Conservation (phyloP, 176 grass and related monocot genomes). For the Saccharum spontaneum region DNA sequence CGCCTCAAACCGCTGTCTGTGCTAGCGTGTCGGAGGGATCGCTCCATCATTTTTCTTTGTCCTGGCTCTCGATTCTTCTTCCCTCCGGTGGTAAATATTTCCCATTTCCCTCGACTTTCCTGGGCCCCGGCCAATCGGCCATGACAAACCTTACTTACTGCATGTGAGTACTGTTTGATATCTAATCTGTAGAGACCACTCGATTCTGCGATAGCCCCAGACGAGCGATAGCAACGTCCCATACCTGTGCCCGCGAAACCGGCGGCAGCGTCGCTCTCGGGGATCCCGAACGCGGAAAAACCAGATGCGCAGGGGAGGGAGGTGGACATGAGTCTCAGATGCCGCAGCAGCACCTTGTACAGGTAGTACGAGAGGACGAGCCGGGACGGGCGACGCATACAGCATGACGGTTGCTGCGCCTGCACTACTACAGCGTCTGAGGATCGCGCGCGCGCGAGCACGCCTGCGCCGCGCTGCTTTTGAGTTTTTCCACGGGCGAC, state of each 20-base stretch:
- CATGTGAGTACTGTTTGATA: background rate
- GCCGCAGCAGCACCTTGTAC: too few relatives aligned
- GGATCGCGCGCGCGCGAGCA: background rate
- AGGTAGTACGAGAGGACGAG: background rate
- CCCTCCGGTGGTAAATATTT: background rate
- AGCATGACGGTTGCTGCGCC: background rate
- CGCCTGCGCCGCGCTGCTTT: background rate
- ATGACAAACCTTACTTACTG: too few relatives aligned
- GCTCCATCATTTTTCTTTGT: background rate
- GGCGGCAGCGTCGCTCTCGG: conserved; percentile 7
- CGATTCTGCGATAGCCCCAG: background rate
- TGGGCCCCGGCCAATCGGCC: too few relatives aligned
- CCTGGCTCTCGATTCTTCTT: background rate
- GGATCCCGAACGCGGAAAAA: background rate
- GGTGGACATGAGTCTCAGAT: background rate
- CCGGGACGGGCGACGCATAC: background rate
- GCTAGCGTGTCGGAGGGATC: conserved; percentile 10
- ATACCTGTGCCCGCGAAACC: conserved; percentile 11
- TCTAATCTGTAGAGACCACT: background rate
- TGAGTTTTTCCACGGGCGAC: background rate
- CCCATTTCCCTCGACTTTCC: background rate
- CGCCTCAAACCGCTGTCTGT: conserved; percentile 32
- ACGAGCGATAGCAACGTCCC: background rate
- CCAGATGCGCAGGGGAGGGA: background rate
- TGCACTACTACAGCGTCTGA: too few relatives aligned